Evolutionary conservation across 805 yeast species (phyloP).

Genomic region (Myxozyma sirexii): DNA sequence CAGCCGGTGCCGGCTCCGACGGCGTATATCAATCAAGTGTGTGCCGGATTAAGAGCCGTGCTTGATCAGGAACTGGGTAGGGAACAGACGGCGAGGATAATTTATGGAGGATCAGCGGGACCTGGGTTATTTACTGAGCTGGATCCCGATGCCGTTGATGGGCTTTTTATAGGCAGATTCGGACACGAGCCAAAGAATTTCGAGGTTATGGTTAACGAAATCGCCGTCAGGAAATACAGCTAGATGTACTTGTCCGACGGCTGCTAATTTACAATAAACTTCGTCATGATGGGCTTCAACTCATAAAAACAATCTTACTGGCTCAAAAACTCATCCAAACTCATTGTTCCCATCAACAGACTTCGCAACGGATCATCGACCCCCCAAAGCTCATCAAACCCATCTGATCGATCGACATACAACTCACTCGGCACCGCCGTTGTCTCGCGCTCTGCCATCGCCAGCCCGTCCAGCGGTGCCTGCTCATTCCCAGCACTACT

Average conservation of each 20-base stretch:
- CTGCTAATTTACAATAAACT: too few species aligned
- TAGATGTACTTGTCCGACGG: too few species aligned
- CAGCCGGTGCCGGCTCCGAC: slow-evolving; percentile 39
- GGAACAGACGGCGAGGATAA: slow-evolving; percentile 22
- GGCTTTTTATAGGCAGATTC: slow-evolving; percentile 40
- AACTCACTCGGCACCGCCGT: neutral
- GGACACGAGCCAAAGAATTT: slow-evolving; percentile 39
- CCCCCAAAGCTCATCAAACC: slow-evolving; percentile 1
- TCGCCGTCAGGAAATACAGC: slow-evolving; percentile 7
- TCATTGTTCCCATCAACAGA: slow-evolving; percentile 34
- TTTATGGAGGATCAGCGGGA: slow-evolving; percentile 41
- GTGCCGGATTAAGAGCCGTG: slow-evolving; percentile 30
- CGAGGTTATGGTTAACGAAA: slow-evolving; percentile 34
- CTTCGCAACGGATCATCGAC: slow-evolving; percentile 13
- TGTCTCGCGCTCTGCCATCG: neutral
- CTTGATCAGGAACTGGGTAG: slow-evolving; percentile 20
- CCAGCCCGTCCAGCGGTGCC: neutral
- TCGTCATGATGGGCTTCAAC: too few species aligned
- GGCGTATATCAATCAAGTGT: slow-evolving; percentile 36
- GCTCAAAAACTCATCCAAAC: slow-evolving; percentile 36
- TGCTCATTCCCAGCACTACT: neutral
- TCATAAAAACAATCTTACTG: too few species aligned
- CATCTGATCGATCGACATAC: too few species aligned
- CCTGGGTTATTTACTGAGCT: slow-evolving; percentile 37
- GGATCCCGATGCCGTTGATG: slow-evolving; percentile 35